Conservation (phyloP, 2,329 filamentous ascomycete species). For the Penicillium olsonii region DNA sequence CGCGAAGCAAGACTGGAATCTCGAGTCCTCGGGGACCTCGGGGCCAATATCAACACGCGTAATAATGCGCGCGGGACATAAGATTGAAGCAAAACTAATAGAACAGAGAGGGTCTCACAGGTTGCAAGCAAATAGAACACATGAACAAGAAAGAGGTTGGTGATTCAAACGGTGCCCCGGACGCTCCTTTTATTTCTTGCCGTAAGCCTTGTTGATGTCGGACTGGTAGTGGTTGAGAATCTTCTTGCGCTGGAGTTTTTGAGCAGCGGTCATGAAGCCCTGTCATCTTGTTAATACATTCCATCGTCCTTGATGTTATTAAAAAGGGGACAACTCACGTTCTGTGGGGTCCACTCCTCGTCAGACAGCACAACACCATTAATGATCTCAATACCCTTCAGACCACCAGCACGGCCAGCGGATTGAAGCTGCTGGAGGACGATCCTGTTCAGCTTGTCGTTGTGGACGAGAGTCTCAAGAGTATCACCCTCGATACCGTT, state of each 20-base stretch:
- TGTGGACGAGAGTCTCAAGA: constrained; percentile 66
- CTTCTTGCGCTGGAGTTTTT: constrained; percentile 71
- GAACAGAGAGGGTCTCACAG: constrained; percentile 20
- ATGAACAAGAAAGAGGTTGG: not conserved
- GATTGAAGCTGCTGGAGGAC: constrained; percentile 45
- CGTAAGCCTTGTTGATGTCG: constrained; percentile 64
- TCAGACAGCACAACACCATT: constrained; percentile 47
- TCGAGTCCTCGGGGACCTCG: not conserved
- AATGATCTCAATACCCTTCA: constrained; percentile 46
- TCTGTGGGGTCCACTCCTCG: constrained; percentile 49
- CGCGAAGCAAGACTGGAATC: not conserved
- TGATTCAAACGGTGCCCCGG: constrained; percentile 8
- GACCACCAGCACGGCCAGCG: constrained; percentile 37
- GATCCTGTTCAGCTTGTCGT: constrained; percentile 44
- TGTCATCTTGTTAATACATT: constrained; percentile 38
- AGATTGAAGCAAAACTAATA: constrained; percentile 11
- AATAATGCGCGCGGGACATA: constrained; percentile 14
- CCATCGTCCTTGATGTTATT: not conserved
- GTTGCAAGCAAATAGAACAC: constrained; percentile 2
- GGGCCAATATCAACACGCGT: constrained; percentile 18
- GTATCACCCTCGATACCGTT: constrained; percentile 65
- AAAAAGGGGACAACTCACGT: constrained; percentile 30
- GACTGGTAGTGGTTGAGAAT: constrained; percentile 64
- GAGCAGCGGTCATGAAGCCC: constrained; percentile 68
- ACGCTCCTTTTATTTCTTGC: constrained; percentile 38